phyloP scores from a whole-genome alignment of 164 flowering plant species.

The Dillenia turbinata region DNA sequence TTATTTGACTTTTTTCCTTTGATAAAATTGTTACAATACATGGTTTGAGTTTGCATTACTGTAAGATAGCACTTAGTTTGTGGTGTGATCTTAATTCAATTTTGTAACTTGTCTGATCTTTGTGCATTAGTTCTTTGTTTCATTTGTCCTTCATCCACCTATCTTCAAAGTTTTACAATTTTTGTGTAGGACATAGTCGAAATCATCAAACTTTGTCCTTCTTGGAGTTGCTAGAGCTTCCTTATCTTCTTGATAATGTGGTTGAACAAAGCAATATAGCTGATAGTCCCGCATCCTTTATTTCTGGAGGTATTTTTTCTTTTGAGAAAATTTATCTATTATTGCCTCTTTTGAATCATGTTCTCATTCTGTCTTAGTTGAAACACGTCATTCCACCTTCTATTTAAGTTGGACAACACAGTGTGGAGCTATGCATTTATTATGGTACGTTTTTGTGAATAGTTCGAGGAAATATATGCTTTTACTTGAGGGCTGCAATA shows the following conservation, averaged over 20 bases:
- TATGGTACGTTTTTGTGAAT: no score
- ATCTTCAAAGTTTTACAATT: slow-evolving; percentile 2
- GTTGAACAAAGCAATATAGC: slow-evolving; percentile 22
- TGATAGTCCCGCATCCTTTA: slow-evolving; percentile 21
- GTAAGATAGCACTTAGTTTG: no score
- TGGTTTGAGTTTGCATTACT: no score
- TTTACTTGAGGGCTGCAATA: no score
- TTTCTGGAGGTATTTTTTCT: slow-evolving; percentile 29
- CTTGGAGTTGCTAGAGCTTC: slow-evolving; percentile 65
- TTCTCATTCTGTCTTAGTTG: no score
- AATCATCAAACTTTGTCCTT: slow-evolving; percentile 81
- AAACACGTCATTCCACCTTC: no score
- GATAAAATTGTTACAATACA: no score
- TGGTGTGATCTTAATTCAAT: no score
- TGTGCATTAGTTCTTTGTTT: background rate
- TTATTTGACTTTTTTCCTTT: no score
- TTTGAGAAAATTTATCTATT: background rate
- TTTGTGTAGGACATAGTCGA: slow-evolving; percentile 39
- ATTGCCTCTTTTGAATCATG: background rate
- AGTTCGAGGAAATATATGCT: no score
- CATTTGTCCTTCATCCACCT: background rate
- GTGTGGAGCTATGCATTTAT: no score
- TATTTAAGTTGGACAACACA: no score
- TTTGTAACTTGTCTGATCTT: background rate
- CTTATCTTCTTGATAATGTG: slow-evolving; percentile 59